Evolutionary conservation across 1,284 basidiomycete species (phyloP), one percentile per base, ranked within the genome.

Genomic region (Ceratobasidium theobromae): DNA sequence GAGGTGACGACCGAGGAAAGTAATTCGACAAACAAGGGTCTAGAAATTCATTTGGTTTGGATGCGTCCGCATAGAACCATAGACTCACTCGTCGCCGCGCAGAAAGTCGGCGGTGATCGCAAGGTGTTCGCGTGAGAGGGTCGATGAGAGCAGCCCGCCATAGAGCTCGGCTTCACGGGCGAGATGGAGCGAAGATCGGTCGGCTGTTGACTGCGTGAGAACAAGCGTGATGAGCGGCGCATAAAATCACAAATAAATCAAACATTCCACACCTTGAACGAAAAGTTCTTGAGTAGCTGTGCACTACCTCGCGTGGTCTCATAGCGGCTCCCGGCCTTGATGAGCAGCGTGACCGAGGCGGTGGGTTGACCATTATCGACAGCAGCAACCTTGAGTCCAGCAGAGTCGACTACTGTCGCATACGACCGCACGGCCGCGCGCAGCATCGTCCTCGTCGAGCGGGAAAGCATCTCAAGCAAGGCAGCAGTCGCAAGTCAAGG

Each of bases 81-180:
- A 49, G 43, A 91, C 93, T 81, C 78, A 98, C 95, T 98, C 96
- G 77, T 99, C 94, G 58, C 93, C 95, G 69, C 89, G 87, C 72
- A 98, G 80, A 80, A 98, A 99, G 76, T 98, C 95, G 69, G 96
- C 94, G 52, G 91, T 96, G 73, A 95, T 79, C 70, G 93, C 86
- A 52, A 99, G 84, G 79, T 98, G 89, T 81, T 99, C 96, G 73
- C 95, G 83, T 43, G 88, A 85, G 72, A 98, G 81, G 70, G 85
- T 88, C 67, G 94, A 82, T 51, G 93, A 95, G 71, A 99, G 84
- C 65, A 96, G 85, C 76, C 95, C 96, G 69, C 96, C 97, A 77
- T 93, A 92, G 64, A 98, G 84, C 79, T 99, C 96, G 68, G 91
- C 86, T 78, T 98, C 94, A 71, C 96, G 88, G 70, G 95, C 86